Conservation (phyloP, 2,329 filamentous ascomycete genomes). For the Hypoxylon sp. region DNA sequence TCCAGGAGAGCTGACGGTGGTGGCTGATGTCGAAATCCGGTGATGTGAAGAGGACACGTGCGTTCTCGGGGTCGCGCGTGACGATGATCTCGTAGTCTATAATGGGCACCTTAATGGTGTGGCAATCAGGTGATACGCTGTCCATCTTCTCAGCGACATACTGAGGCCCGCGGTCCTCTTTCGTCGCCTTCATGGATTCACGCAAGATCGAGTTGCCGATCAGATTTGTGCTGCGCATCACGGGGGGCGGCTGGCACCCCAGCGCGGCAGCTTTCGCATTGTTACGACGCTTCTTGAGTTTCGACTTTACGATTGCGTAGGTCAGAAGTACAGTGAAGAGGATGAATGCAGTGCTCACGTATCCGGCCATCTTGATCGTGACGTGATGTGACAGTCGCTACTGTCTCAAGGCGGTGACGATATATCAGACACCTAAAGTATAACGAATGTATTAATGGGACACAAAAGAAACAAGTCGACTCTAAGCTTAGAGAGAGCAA, state of each 20-base stretch:
- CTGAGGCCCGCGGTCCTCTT: conserved; percentile 55
- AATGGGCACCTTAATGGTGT: conserved; percentile 57
- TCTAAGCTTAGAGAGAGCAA: background rate
- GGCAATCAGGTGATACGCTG: conserved; percentile 49
- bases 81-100: conserved; percentile 58
- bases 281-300: conserved; percentile 49
- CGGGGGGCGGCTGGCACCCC: conserved; percentile 53
- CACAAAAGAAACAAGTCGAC: conserved; percentile 7
- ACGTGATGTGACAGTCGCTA: background rate
- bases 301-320: conserved; percentile 49
- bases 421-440: background rate
- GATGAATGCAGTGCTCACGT: conserved; percentile 31
- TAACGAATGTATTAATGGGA: background rate
- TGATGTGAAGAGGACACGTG: conserved; percentile 53
- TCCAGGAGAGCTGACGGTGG: conserved; percentile 55
- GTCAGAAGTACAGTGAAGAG: conserved; percentile 42
- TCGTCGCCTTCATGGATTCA: conserved; percentile 55
- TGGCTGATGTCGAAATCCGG: conserved; percentile 56
- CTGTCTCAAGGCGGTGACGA: background rate
- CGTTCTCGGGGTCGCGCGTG: conserved; percentile 56
- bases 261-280: conserved; percentile 49
- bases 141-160: conserved; percentile 55
- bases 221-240: conserved; percentile 53
- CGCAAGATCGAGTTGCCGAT: conserved; percentile 53
- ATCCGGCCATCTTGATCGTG: conserved; percentile 37